A percentile compares a stretch with the other conserved stretches of the same genome.
phyloP scores from a whole-genome alignment of 495 filamentous ascomycete species.

The Neurospora sp. region DNA sequence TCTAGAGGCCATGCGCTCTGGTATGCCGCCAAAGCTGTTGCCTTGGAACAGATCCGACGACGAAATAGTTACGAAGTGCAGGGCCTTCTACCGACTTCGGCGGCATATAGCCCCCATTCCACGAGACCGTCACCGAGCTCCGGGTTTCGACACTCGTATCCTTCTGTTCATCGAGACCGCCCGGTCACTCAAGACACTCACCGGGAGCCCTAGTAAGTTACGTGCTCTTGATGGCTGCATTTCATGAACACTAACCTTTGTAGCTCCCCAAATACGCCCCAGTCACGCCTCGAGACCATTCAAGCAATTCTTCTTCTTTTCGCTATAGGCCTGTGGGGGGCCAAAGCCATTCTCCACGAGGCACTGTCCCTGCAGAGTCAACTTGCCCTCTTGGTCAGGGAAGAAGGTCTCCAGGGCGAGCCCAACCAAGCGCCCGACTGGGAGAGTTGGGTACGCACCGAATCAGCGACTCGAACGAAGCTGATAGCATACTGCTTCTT shows the following conservation, averaged over 20 bases:
- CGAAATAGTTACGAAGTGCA: conserved; percentile 41
- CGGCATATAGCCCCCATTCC: conserved; percentile 41
- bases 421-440: conserved; percentile 34
- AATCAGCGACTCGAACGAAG: conserved; percentile 44
- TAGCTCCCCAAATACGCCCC: conserved; percentile 41
- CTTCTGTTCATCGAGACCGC: conserved; percentile 39
- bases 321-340: conserved; percentile 46
- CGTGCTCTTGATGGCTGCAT: not conserved
- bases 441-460: conserved; percentile 48
- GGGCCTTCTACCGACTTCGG: conserved; percentile 36
- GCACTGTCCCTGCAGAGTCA: conserved; percentile 42
- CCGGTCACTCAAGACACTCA: conserved; percentile 43
- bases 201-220: conserved; percentile 38
- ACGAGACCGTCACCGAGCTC: conserved; percentile 41
- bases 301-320: conserved; percentile 47
- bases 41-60: conserved; percentile 42
- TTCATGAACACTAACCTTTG: conserved; percentile 12
- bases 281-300: conserved; percentile 44
- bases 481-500: conserved; percentile 50
- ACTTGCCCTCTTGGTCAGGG: conserved; percentile 42
- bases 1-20: conserved; percentile 58
- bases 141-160: conserved; percentile 40
- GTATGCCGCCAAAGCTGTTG: conserved; percentile 51
- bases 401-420: conserved; percentile 39
- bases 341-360: conserved; percentile 46